Evolutionary conservation across 2,329 filamentous ascomycete species (phyloP).

Genomic region (Lachnellula suecica): DNA sequence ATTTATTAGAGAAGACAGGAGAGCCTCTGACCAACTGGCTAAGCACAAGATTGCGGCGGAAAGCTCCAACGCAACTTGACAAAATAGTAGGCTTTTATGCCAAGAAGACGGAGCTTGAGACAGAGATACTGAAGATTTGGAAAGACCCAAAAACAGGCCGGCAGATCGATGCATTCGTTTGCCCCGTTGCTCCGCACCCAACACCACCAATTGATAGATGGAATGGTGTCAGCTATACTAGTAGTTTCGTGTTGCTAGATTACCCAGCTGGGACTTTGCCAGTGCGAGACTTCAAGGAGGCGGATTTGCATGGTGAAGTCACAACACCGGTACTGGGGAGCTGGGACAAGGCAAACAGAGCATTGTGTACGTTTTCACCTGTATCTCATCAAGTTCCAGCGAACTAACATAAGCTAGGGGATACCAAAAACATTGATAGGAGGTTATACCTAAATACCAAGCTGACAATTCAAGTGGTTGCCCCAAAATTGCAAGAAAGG

Average conservation of each 20-base stretch:
- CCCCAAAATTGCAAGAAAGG: constrained; percentile 30
- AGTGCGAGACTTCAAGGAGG: constrained; percentile 46
- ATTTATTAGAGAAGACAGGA: constrained; percentile 51
- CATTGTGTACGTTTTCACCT: constrained; percentile 48
- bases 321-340: constrained; percentile 41
- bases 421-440: constrained; percentile 27
- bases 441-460: constrained; percentile 29
- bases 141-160: constrained; percentile 39
- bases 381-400: not conserved
- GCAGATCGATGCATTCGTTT: constrained; percentile 60
- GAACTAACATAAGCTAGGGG: constrained; percentile 23
- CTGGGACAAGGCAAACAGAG: constrained; percentile 61
- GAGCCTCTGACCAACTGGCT: constrained; percentile 63
- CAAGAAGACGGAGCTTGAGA: constrained; percentile 49
- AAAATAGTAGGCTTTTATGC: constrained; percentile 53
- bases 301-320: constrained; percentile 53
- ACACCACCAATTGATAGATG: constrained; percentile 61
- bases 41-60: constrained; percentile 47
- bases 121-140: constrained; percentile 59
- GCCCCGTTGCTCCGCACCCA: constrained; percentile 63
- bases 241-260: constrained; percentile 60
- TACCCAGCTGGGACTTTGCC: constrained; percentile 59
- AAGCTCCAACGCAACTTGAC: constrained; percentile 44
- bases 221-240: constrained; percentile 62
- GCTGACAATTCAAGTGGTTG: constrained; percentile 30